phyloP scores from a whole-genome alignment of 2,329 filamentous ascomycete species.

The Apiospora sp. region DNA sequence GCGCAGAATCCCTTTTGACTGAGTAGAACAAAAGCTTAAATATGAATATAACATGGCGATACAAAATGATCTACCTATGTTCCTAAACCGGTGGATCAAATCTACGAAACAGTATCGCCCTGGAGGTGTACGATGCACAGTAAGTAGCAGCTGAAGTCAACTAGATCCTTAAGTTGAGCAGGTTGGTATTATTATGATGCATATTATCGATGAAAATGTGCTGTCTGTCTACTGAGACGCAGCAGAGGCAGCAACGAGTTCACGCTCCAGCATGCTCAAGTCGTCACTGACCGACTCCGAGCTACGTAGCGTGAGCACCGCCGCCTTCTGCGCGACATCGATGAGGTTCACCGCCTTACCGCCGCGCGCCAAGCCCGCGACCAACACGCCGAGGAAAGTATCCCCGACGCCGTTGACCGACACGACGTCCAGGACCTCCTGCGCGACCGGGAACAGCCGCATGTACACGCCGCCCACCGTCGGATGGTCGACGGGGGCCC shows the following conservation, averaged over 20 bases:
- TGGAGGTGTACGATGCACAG: neutral
- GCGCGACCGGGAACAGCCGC: conserved; percentile 71
- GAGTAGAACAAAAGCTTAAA: conserved; percentile 25
- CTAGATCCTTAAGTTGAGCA: neutral
- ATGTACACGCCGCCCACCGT: conserved; percentile 83
- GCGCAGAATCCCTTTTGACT: conserved; percentile 85
- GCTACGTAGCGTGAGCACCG: conserved; percentile 79
- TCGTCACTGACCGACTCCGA: conserved; percentile 73
- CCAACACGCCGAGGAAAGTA: conserved; percentile 84
- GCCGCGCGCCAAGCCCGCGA: conserved; percentile 77
- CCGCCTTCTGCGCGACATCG: conserved; percentile 82
- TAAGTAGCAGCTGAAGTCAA: neutral
- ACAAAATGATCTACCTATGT: neutral
- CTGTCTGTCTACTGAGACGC: conserved; percentile 24
- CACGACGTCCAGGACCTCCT: conserved; percentile 74
- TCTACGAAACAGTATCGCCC: neutral
- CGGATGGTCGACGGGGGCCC: conserved; percentile 61
- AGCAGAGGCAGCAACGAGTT: conserved; percentile 39
- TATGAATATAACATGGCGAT: neutral
- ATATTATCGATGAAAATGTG: neutral
- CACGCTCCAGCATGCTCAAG: conserved; percentile 54
- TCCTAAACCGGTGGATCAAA: neutral
- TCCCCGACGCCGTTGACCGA: conserved; percentile 96
- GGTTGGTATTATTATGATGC: neutral
- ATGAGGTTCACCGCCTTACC: conserved; percentile 69